Conservation (phyloP, 306 rosid species). For the peach (Prunus persica) region DNA sequence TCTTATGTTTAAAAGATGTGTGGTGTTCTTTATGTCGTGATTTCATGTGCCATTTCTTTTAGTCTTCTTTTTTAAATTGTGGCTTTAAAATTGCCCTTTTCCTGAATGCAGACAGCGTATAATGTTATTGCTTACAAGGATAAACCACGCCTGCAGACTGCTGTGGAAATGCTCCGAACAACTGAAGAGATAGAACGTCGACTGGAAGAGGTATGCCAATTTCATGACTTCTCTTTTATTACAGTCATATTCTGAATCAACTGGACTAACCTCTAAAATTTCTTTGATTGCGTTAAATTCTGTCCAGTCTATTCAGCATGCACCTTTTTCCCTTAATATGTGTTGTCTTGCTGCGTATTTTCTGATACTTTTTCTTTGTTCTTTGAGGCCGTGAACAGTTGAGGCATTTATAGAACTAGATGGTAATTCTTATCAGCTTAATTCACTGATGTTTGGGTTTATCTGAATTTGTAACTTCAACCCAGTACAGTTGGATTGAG, state of each 20-base stretch:
- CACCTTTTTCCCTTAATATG: not conserved
- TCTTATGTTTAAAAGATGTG: not conserved
- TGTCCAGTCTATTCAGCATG: not conserved
- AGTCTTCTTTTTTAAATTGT: not conserved
- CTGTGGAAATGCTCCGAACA: slow-evolving; percentile 69
- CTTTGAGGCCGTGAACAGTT: not conserved
- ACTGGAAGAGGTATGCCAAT: slow-evolving; percentile 51
- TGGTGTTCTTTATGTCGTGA: not conserved
- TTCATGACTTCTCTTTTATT: slow-evolving; percentile 7
- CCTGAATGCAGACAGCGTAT: slow-evolving; percentile 54
- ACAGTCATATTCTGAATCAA: not conserved
- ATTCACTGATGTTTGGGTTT: not conserved
- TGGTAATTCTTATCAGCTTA: not conserved
- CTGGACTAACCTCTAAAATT: not conserved
- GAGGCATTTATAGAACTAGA: not conserved
- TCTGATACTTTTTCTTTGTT: not conserved
- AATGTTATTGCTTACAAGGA: slow-evolving; percentile 79
- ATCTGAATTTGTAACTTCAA: not conserved
- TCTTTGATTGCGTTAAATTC: not conserved
- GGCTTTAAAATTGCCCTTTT: slow-evolving; percentile 9
- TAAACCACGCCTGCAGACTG: slow-evolving; percentile 79
- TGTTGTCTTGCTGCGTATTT: not conserved
- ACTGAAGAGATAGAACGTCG: slow-evolving; percentile 75
- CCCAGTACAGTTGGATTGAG: not conserved
- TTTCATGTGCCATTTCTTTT: not conserved